These are phyloP conservation scores for Closterium sp. DNA, from an alignment of 139 green algal genomes.

Conservation along the genomic window DNA sequence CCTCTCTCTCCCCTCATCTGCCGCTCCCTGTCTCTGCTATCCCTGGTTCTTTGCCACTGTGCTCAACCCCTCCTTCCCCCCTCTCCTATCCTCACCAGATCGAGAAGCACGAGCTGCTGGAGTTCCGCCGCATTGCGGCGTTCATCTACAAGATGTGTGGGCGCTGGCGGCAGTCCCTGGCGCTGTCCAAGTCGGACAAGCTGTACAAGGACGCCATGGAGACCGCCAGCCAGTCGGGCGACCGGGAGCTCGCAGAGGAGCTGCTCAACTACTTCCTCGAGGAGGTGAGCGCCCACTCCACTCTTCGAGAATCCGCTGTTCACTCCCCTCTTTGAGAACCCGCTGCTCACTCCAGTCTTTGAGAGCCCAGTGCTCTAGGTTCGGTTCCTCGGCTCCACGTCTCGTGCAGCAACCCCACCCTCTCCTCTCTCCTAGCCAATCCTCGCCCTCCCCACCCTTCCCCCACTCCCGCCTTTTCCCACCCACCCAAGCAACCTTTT, in stretches of 20 bases:
- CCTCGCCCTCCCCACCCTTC: not conserved
- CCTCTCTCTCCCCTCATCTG: not conserved
- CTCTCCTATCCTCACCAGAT: conserved; percentile 61
- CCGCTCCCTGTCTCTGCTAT: too few species aligned
- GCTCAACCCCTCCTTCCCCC: too few species aligned
- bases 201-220: conserved; percentile 93
- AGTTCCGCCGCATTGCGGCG: conserved; percentile 89
- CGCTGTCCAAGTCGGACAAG: conserved; percentile 59
- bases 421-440: not conserved
- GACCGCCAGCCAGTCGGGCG: conserved; percentile 70
- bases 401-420: not conserved
- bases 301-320: too few species aligned
- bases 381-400: not conserved
- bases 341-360: not conserved
- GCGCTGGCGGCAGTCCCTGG: conserved; percentile 54
- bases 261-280: conserved; percentile 84
- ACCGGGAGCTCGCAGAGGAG: conserved; percentile 79
- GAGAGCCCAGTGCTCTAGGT: not conserved
- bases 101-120: conserved; percentile 94
- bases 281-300: conserved; percentile 16
- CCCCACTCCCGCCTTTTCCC: too few species aligned
- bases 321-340: not conserved
- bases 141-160: conserved; percentile 90
- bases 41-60: too few species aligned
- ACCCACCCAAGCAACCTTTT: too few species aligned